phyloP scores from a whole-genome alignment of 441 rosid species.

The Gossypium gossypioides region DNA sequence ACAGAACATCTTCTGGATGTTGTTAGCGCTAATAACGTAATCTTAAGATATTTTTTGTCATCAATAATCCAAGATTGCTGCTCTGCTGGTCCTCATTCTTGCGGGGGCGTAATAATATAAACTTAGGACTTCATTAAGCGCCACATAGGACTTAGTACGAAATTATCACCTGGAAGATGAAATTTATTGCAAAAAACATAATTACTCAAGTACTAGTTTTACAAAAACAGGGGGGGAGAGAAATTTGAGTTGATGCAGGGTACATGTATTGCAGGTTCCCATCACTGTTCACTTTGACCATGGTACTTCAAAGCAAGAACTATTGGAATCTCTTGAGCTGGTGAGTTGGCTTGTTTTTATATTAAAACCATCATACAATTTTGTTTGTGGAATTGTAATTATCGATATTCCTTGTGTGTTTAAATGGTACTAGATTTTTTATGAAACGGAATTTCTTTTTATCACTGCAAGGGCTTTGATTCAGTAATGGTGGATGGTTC shows the following conservation, averaged over 20 bases:
- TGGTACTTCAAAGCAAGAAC: constrained; percentile 75
- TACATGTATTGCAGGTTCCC: constrained; percentile 62
- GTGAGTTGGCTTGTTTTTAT: constrained; percentile 31
- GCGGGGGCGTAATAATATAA: too few relatives aligned
- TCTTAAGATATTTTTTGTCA: too few relatives aligned
- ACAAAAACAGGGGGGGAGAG: too few relatives aligned
- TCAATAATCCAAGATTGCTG: too few relatives aligned
- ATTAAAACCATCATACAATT: not conserved
- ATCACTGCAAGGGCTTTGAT: constrained; percentile 58
- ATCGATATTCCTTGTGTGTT: not conserved
- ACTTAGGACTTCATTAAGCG: not conserved
- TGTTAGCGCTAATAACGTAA: not conserved
- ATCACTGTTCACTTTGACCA: constrained; percentile 92
- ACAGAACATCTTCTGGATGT: not conserved
- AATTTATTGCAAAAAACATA: constrained; percentile 1
- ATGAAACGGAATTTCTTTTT: constrained; percentile 11
- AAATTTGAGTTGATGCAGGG: not conserved
- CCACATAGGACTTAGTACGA: not conserved
- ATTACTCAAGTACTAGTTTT: not conserved
- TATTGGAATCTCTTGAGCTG: constrained; percentile 65
- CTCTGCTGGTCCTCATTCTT: too few relatives aligned
- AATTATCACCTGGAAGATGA: not conserved
- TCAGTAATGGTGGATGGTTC: constrained; percentile 96
- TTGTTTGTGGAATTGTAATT: not conserved
- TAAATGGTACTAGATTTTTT: not conserved